Evolutionary conservation across 2,329 filamentous ascomycete genomes (phyloP), one percentile per base, ranked within the genome.

Genomic region (Beauveria caledonica): DNA sequence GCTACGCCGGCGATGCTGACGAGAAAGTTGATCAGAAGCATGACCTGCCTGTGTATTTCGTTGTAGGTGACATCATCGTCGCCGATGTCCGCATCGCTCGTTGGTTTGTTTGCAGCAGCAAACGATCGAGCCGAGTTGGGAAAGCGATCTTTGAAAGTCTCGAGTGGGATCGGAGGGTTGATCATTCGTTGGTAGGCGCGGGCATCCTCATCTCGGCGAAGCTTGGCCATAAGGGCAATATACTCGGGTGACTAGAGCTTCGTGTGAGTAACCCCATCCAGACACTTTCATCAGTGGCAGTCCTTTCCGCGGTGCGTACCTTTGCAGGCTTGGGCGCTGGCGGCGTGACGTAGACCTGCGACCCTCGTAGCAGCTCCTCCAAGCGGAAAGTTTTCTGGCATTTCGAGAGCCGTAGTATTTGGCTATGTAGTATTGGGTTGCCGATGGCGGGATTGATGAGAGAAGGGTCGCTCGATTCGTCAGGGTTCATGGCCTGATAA

Each of bases 11-110:
- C 77, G 58, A 97, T 89, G 56, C 90, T 96, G 58, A 96, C 80
- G 44, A 97, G 76, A 55, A 97, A 91, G 72, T 97, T 99, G 68
- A 96, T 80, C 56, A 97, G 91, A 8, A 97, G 78, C 46, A 89
- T 86, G 60, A 94, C 76, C 68, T 94, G 90, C n/a, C 89, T 81
- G 70, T 93, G 88, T 1, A 94, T 79, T 62, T 94, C 89, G 40
- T 83, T 81, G 64, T 86, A 86, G 2, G 85, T 86, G 2, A 88
- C 76, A 2, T 87, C 86, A 63, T 90, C 88, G 64, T 84, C 77
- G 61, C 80, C 79, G 6, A 77, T 68, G 61, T 81, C 81, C 27
- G 74, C 73, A 19, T 73, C 70, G 45, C 71, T 77, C 25, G 70
- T 74, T 0, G 78, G 79, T 9, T 73, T 75, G 64, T 83, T 81